Conservation (phyloP, 768 basidiomycete species). For the Epithele typhae region DNA sequence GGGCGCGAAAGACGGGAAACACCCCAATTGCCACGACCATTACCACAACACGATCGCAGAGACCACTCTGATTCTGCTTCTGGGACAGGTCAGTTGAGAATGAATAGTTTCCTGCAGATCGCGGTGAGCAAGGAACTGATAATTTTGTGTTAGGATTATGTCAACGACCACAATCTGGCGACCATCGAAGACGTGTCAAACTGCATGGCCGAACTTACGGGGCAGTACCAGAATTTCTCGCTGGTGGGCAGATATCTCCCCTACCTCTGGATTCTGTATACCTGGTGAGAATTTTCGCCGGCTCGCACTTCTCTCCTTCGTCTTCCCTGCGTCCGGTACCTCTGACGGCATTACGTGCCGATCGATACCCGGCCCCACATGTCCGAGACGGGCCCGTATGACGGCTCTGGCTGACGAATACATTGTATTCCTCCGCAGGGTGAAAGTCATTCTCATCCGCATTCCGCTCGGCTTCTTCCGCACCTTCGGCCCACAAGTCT, state of each 20-base stretch:
- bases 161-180: conserved; percentile 21
- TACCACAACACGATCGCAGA: conserved; percentile 28
- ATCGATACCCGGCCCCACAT: too few relatives aligned
- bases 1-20: conserved; percentile 3
- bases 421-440: conserved; percentile 10
- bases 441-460: conserved; percentile 17
- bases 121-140: conserved; percentile 1
- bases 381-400: too few relatives aligned
- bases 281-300: conserved; percentile 15
- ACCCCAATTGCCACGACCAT: conserved; percentile 26
- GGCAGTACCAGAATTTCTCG: conserved; percentile 28
- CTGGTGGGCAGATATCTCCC: conserved; percentile 24
- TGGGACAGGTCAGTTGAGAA: conserved; percentile 24
- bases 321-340: conserved; percentile 2
- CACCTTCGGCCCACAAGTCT: conserved; percentile 13
- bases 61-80: conserved; percentile 27
- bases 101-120: neutral
- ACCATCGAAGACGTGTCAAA: conserved; percentile 24
- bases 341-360: conserved; percentile 9
- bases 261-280: conserved; percentile 20
- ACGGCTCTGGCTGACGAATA: too few relatives aligned
- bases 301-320: neutral
- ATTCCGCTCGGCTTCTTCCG: conserved; percentile 19
- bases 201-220: conserved; percentile 26
- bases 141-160: conserved; percentile 18